Evolutionary conservation across 2,329 filamentous ascomycete species (phyloP).

Genomic region (Aspergillus caelatus): DNA sequence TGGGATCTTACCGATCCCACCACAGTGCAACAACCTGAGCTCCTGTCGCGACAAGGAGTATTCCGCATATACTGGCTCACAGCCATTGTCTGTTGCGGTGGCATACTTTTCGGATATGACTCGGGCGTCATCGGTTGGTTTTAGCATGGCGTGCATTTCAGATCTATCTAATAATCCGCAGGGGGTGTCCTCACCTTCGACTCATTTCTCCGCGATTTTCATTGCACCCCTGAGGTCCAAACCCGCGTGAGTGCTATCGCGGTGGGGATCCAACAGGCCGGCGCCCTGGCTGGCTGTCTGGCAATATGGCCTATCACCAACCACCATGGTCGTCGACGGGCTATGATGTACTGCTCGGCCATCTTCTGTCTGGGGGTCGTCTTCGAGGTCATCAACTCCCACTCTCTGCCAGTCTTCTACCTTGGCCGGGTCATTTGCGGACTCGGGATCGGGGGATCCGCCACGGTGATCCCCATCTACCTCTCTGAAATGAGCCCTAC

Average conservation of each 20-base stretch:
- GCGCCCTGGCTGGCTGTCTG: conserved; percentile 57
- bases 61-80: conserved; percentile 57
- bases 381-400: conserved; percentile 52
- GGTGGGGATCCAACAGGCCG: conserved; percentile 56
- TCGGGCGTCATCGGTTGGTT: conserved; percentile 47
- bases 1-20: neutral
- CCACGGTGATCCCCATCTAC: conserved; percentile 48
- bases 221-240: conserved; percentile 41
- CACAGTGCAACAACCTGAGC: neutral
- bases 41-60: conserved; percentile 33
- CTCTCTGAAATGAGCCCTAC: conserved; percentile 51
- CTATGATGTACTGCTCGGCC: conserved; percentile 49
- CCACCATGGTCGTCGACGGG: conserved; percentile 47
- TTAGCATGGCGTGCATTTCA: neutral
- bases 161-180: conserved; percentile 15
- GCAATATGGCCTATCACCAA: conserved; percentile 53
- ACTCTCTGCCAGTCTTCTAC: conserved; percentile 50
- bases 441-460: conserved; percentile 53
- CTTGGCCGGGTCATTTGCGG: conserved; percentile 52
- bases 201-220: conserved; percentile 49
- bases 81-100: conserved; percentile 55
- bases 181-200: conserved; percentile 52
- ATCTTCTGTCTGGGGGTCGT: conserved; percentile 51
- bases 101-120: conserved; percentile 49
- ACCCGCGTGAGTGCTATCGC: conserved; percentile 52